Percentiles rank a stretch among this genome's conserved stretches.
phyloP scores from a whole-genome alignment of 2,329 filamentous ascomycete species.

The Fusarium siculi region DNA sequence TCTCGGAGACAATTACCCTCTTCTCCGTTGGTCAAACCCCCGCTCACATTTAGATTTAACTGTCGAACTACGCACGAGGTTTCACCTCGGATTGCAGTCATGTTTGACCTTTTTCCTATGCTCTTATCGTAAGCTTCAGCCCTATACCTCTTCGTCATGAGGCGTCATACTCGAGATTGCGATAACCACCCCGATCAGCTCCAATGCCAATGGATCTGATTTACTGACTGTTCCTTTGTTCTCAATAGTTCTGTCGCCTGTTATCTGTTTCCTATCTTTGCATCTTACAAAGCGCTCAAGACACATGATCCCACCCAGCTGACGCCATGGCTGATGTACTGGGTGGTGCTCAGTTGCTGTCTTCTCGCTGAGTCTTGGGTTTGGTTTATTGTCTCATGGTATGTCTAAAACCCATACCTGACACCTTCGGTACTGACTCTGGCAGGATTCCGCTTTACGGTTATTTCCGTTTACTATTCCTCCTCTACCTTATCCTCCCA shows the following conservation, averaged over 20 bases:
- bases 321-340: slow-evolving; percentile 99
- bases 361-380: slow-evolving; percentile 88
- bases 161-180: slow-evolving; percentile 25
- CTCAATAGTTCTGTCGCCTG: slow-evolving; percentile 79
- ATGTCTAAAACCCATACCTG: neutral
- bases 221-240: slow-evolving; percentile 13
- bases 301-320: slow-evolving; percentile 88
- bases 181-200: neutral
- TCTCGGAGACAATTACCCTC: neutral
- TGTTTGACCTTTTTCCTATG: slow-evolving; percentile 84
- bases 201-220: slow-evolving; percentile 8
- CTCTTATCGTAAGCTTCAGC: slow-evolving; percentile 74
- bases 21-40: neutral
- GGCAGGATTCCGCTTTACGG: slow-evolving; percentile 89
- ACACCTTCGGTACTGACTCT: neutral
- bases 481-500: slow-evolving; percentile 95
- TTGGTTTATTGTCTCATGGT: slow-evolving; percentile 85
- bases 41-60: neutral
- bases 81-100: slow-evolving; percentile 51
- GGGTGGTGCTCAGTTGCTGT: slow-evolving; percentile 88
- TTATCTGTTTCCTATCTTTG: slow-evolving; percentile 94
- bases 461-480: slow-evolving; percentile 86
- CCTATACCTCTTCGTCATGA: slow-evolving; percentile 33
- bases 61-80: neutral
- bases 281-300: slow-evolving; percentile 97